Conservation (phyloP, 2,329 filamentous ascomycete genomes). For the Bertia moriformis region DNA sequence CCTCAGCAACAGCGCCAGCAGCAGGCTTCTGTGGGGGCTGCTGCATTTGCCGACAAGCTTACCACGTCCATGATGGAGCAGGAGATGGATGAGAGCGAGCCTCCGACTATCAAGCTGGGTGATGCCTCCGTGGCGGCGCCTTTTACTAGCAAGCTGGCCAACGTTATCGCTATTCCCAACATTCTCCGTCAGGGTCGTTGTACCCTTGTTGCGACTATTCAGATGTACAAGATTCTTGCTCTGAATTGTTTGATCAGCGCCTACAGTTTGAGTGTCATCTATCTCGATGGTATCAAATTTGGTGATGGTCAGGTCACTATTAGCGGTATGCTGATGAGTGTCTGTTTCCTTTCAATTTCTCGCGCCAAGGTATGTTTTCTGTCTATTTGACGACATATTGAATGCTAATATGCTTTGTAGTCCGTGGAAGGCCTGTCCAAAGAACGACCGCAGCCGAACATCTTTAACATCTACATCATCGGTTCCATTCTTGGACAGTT, state of each 20-base stretch:
- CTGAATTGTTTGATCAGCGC: conserved; percentile 96
- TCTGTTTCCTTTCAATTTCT: conserved; percentile 98
- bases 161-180: conserved; percentile 93
- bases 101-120: conserved; percentile 88
- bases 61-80: conserved; percentile 78
- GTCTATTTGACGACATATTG: background rate
- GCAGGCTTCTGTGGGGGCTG: conserved; percentile 57
- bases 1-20: conserved; percentile 43
- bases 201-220: conserved; percentile 92
- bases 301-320: conserved; percentile 97
- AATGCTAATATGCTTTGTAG: conserved; percentile 20
- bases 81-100: conserved; percentile 68
- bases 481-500: conserved; percentile 95
- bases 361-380: conserved; percentile 46
- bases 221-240: conserved; percentile 99
- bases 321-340: conserved; percentile 98
- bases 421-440: conserved; percentile 91
- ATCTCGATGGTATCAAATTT: conserved; percentile 97
- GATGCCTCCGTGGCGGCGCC: conserved; percentile 94
- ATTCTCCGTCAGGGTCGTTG: conserved; percentile 96
- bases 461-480: conserved; percentile 98
- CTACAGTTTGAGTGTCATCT: conserved; percentile 90
- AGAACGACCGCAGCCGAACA: conserved; percentile 93
- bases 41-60: conserved; percentile 72
- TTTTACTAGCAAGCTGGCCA: conserved; percentile 93